These are phyloP conservation scores for Tricharina praecox DNA, from an alignment of 495 filamentous ascomycete genomes.

Conservation along the genomic window DNA sequence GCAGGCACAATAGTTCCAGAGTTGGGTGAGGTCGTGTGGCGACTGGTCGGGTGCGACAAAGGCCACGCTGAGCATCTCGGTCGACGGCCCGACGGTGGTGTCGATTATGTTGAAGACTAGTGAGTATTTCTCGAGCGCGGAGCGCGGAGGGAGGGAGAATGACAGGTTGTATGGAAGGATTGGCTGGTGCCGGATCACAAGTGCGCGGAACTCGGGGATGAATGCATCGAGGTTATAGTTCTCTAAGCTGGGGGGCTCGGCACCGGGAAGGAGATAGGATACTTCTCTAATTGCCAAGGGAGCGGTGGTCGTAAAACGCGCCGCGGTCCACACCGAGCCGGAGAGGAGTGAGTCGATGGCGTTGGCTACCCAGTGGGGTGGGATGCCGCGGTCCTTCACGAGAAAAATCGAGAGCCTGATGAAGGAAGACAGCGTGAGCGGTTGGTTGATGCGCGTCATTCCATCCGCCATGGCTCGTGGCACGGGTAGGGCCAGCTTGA, in stretches of 20 bases:
- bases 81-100: not conserved
- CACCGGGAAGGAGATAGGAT: too few relatives aligned
- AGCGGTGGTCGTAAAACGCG: too few relatives aligned
- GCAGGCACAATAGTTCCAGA: too few relatives aligned
- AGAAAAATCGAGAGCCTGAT: not conserved
- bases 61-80: not conserved
- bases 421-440: not conserved
- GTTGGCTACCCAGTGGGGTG: not conserved
- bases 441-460: not conserved
- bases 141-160: not conserved
- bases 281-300: too few relatives aligned
- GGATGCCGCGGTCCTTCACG: not conserved
- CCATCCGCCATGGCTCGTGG: not conserved
- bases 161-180: not conserved
- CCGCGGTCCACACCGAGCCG: not conserved
- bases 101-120: not conserved
- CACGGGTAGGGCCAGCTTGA: slow-evolving; percentile 27
- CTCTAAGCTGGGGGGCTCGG: too few relatives aligned
- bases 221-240: not conserved
- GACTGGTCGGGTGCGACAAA: too few relatives aligned
- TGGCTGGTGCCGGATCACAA: not conserved
- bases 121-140: not conserved
- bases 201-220: not conserved
- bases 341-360: not conserved
- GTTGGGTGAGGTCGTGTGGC: too few relatives aligned